phyloP scores from a whole-genome alignment of 129 eudicot genomes.

The Arctium minus region DNA sequence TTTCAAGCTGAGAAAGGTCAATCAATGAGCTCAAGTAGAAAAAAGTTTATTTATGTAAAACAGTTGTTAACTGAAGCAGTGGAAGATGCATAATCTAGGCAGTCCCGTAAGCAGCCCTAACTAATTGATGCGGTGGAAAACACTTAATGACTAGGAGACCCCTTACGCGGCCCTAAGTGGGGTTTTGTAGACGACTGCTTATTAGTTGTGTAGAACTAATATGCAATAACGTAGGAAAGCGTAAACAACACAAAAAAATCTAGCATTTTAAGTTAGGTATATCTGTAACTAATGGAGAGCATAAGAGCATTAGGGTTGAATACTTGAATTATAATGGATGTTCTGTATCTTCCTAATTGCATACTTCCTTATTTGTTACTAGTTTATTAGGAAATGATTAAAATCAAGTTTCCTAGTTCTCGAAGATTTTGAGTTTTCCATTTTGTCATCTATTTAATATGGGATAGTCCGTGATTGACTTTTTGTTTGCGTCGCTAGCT shows the following conservation, averaged over 20 bases:
- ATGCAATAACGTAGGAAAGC: neutral
- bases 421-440: neutral
- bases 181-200: neutral
- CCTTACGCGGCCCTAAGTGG: neutral
- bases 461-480: neutral
- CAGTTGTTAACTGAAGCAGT: neutral
- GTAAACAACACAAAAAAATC: neutral
- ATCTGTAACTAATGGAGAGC: neutral
- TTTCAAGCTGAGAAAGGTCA: neutral
- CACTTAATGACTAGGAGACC: neutral
- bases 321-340: neutral
- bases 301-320: neutral
- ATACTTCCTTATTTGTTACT: neutral
- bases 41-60: neutral
- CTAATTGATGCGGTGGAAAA: neutral
- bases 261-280: neutral
- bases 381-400: neutral
- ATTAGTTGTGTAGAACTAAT: neutral
- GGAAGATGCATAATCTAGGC: neutral
- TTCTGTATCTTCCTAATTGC: neutral
- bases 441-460: constrained; percentile 7
- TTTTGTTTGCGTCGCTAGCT: neutral
- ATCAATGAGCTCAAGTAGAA: neutral
- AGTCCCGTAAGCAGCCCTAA: neutral
- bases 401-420: neutral